Conservation (phyloP, 768 basidiomycete genomes). For the Lactarius evosmus region DNA sequence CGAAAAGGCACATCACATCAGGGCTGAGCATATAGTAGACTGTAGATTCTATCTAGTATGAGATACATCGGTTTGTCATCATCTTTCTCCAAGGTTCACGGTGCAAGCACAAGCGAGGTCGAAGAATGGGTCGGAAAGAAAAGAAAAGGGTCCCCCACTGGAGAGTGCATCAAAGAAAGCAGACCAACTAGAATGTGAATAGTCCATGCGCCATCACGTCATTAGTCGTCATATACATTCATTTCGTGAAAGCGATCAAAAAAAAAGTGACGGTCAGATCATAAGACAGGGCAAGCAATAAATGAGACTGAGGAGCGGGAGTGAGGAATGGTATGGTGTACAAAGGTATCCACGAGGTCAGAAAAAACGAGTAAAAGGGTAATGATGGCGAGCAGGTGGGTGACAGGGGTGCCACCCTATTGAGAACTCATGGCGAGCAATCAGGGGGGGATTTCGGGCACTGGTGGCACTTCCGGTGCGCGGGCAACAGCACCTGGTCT, state of each 20-base stretch:
- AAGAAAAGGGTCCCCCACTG: neutral
- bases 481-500: slow-evolving; percentile 42
- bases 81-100: neutral
- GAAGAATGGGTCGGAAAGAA: neutral
- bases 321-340: slow-evolving; percentile 31
- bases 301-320: slow-evolving; percentile 4
- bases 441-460: slow-evolving; percentile 31
- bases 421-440: slow-evolving; percentile 5
- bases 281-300: slow-evolving; percentile 10
- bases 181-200: neutral
- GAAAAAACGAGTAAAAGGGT: neutral
- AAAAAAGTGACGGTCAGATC: slow-evolving; percentile 8
- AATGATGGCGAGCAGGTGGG: neutral
- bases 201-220: neutral
- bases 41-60: slow-evolving; percentile 4
- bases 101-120: neutral
- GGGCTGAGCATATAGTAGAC: neutral
- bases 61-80: neutral
- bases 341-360: slow-evolving; percentile 31
- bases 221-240: slow-evolving; percentile 15
- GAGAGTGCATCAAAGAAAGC: neutral
- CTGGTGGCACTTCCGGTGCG: slow-evolving; percentile 32
- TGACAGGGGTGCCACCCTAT: neutral
- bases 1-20: neutral
- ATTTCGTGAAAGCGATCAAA: slow-evolving; percentile 11